Evolutionary conservation across 371 early-diverging fungal genomes (phyloP).

Genomic region (Apophysomyces variabilis): DNA sequence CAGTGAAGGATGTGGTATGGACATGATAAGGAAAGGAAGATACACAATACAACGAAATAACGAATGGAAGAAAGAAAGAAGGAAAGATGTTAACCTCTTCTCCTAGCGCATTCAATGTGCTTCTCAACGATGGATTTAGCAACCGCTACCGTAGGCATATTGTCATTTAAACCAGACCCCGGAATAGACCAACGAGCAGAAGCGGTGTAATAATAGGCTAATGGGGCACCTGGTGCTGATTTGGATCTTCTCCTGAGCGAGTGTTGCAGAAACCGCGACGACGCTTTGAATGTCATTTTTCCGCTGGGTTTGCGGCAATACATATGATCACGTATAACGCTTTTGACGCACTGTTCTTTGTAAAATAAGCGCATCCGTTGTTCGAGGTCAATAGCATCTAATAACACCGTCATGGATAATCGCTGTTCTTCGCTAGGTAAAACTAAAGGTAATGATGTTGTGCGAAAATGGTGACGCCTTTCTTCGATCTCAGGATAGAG

Average conservation of each 20-base stretch:
- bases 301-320: constrained; percentile 2
- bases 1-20: background rate
- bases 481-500: constrained; percentile 5
- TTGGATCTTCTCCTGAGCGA: constrained; percentile 39
- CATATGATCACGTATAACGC: constrained; percentile 21
- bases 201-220: constrained; percentile 13
- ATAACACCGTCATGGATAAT: constrained; percentile 39
- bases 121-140: constrained; percentile 40
- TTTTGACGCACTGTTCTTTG: constrained; percentile 41
- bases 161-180: background rate
- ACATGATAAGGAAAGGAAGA: background rate
- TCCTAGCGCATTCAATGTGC: constrained; percentile 48
- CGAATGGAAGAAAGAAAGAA: constrained; percentile 2
- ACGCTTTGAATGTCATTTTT: background rate
- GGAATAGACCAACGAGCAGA: constrained; percentile 9
- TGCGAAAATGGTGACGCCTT: constrained; percentile 35
- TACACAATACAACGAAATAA: background rate
- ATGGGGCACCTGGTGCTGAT: constrained; percentile 50
- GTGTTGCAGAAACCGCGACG: constrained; percentile 10
- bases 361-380: constrained; percentile 50
- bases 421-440: constrained; percentile 38
- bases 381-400: constrained; percentile 54
- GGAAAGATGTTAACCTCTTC: constrained; percentile 38
- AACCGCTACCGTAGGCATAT: constrained; percentile 27
- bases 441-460: constrained; percentile 38